Base-by-base conservation (phyloP, 2,329 filamentous ascomycete species). In the Sarocladiaceae sp. region DNA sequence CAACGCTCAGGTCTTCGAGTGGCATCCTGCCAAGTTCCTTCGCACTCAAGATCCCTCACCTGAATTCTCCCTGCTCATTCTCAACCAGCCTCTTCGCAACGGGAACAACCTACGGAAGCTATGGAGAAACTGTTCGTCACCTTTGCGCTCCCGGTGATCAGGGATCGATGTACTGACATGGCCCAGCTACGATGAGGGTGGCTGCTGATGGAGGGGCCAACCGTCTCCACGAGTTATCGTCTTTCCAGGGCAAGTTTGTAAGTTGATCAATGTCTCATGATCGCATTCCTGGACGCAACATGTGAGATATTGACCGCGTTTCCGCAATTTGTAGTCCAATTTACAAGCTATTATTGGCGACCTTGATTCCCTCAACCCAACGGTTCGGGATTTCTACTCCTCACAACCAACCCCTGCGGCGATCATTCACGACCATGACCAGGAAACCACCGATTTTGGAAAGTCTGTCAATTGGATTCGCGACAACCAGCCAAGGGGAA, bases 141-240 rank as follows among this genome's bases (percentile, higher is more conserved):
- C 5, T 22, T 4, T 11, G 7, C 12, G 17, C 20, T 20, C 7
- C 3, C 12, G 23, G n/a, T 49, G 18, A 13, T 23, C 50, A 18
- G 15, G 25, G n/a, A 13, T 22, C 18, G 13, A 12, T 13, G n/a
- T 26, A 29, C 52, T 54, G 26, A 54, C 33, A 18, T 15, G 18
- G 20, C 12, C 52, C 59, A 88, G 86, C 88, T 50, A 73, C 71
- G 20, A 78, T 85, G 55, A 81, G 80, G 22, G 77, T 97, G 51
- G 96, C 91, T 54, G 94, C 91, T 25, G 94, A 99, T 71, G 94
- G 92, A 52, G 94, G 91, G 22, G 92, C 92, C 42, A 96, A 97
- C 64, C 79, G 83, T 33, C 77, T 97, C 68, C 71, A 75, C 53
- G 64, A 75, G 28, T 66, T 76, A 15, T 71, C 69, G 1, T 70